Evolutionary conservation across 2,329 filamentous ascomycete genomes (phyloP), one percentile per base, ranked within the genome.

Genomic region (Trichoderma sp.): DNA sequence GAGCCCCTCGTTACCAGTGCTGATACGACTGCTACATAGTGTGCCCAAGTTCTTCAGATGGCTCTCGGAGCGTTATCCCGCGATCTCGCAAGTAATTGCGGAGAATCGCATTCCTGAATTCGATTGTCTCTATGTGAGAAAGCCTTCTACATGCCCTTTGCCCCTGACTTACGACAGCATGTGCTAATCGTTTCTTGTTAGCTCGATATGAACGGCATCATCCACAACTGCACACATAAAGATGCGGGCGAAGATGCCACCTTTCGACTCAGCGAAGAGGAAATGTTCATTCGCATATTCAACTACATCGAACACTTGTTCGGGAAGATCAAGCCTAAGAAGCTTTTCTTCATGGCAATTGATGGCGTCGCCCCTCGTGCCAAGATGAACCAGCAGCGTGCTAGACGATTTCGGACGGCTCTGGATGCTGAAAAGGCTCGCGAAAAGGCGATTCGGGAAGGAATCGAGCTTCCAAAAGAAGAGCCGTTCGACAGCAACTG

Each of bases 231-330:
- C 78, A 99, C 95, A 64, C 95, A 99, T 80, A 97, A 95, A 74
- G 94, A 99, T 79, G 90, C 92, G 26, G 79, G 79, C 63, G 93
- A 96, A 74, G 93, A 94, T 75, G 88, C 93, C 4, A 92, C 92
- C 1, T 96, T 96, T 74, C 92, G 95, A 63, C 89, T 98, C 79
- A 94, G 90, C 65, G 96, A 99, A 77, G 94, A 99, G 77, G 92
- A 97, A 78, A 99, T 99, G 95, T 99, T 99, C 76, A 97, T 99
- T 71, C 91, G 93, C 66, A 99, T 99, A 73, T 99, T 99, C 86
- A 98, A 98, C 80, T 99, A 99, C 78, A 99, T 99, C 70, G 95
- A 99, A 78, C 95, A 99, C 80, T 80, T 99, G 61, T 99, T 96
- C 78, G 93, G 94, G 72, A 99, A 97, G 79, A 99, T 99, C 76